Conservation (phyloP, 148 eudicot species). For the Euryodendron excelsum region DNA sequence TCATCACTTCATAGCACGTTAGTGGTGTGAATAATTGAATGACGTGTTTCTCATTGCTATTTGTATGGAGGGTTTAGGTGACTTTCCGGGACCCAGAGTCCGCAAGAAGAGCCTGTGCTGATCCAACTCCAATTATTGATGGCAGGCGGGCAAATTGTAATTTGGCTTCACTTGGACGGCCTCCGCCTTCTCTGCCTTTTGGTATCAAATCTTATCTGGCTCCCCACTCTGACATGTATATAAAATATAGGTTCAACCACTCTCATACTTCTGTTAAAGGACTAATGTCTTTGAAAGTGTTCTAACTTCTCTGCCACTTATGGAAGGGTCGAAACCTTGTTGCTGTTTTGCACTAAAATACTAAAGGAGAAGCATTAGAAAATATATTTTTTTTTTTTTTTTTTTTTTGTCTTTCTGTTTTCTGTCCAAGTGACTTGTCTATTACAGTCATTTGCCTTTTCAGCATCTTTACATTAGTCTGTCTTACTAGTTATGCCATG, state of each 20-base stretch:
- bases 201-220: constrained; percentile 35
- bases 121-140: constrained; percentile 90
- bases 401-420: background rate
- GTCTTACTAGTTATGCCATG: constrained; percentile 6
- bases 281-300: background rate
- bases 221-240: background rate
- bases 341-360: background rate
- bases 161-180: constrained; percentile 93
- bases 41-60: constrained; percentile 34
- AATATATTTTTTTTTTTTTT: background rate
- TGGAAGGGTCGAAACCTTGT: background rate
- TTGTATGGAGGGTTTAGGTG: constrained; percentile 85
- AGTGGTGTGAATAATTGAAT: constrained; percentile 20
- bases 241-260: background rate
- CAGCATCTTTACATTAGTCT: background rate
- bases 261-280: background rate
- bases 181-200: constrained; percentile 56
- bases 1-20: background rate
- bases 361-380: background rate
- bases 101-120: constrained; percentile 85
- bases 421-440: background rate
- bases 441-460: background rate
- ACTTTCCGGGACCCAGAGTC: constrained; percentile 96
- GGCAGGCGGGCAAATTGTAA: constrained; percentile 96
- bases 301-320: background rate